Conservation (phyloP, 2,329 filamentous ascomycete genomes). For the Epichloe sp. region DNA sequence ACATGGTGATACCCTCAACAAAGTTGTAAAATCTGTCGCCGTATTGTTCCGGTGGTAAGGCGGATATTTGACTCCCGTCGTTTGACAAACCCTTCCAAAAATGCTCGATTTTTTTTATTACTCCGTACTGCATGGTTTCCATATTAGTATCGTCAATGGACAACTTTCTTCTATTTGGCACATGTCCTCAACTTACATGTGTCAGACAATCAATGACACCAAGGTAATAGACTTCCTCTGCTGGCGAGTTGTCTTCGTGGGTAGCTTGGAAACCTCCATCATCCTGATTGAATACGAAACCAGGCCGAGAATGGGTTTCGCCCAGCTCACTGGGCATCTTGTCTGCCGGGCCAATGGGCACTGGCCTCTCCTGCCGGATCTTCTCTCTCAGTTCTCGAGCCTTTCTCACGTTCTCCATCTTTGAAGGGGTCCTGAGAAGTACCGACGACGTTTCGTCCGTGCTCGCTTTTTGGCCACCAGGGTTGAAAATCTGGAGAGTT, state of each 20-base stretch:
- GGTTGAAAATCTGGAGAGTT: conserved; percentile 87
- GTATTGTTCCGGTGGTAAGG: conserved; percentile 79
- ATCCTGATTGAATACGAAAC: conserved; percentile 81
- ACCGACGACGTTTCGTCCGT: conserved; percentile 50
- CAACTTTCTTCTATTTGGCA: neutral
- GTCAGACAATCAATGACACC: conserved; percentile 98
- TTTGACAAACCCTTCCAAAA: conserved; percentile 90
- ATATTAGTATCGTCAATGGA: neutral
- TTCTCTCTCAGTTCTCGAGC: conserved; percentile 83
- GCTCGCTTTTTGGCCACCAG: conserved; percentile 51
- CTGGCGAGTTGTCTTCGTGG: conserved; percentile 72
- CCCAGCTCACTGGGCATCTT: conserved; percentile 86
- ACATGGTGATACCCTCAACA: conserved; percentile 82
- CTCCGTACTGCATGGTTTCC: conserved; percentile 58
- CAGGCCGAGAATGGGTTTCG: conserved; percentile 54
- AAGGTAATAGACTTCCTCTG: conserved; percentile 92
- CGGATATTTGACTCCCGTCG: conserved; percentile 79
- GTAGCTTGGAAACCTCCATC: conserved; percentile 90
- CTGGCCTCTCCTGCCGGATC: conserved; percentile 81
- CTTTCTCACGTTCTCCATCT: conserved; percentile 81
- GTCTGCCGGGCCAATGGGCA: conserved; percentile 79
- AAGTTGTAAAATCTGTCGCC: conserved; percentile 91
- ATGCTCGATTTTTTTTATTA: conserved; percentile 93
- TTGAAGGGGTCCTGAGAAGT: conserved; percentile 81
- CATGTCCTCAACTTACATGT: conserved; percentile 53